Percentiles rank a stretch among this genome's conserved stretches.
These are phyloP conservation scores for Aspergillus sp. DNA, from an alignment of 2,329 filamentous ascomycete genomes.

Conservation along the genomic window DNA sequence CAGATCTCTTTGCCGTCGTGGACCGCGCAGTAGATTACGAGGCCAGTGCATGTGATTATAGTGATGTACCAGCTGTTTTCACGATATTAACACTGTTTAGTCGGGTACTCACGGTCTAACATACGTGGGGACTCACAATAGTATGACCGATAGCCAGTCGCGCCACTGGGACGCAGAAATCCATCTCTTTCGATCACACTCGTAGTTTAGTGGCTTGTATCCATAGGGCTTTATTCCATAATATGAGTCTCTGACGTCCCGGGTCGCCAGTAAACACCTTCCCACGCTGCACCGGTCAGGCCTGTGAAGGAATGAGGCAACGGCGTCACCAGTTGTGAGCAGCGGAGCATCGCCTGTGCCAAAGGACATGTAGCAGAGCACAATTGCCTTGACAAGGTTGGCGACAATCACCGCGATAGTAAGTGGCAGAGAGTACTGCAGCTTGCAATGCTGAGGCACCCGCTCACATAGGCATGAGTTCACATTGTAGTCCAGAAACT, in stretches of 20 bases:
- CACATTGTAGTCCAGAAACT: no score
- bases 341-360: background rate
- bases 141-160: background rate
- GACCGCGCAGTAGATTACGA: background rate
- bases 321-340: constrained; percentile 7
- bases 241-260: background rate
- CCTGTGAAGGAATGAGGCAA: constrained; percentile 1
- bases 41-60: background rate
- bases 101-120: background rate
- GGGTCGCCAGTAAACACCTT: background rate
- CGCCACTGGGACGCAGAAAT: background rate
- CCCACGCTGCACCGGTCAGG: background rate
- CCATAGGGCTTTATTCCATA: no score
- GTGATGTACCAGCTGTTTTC: background rate
- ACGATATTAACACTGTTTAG: no score
- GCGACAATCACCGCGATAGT: no score
- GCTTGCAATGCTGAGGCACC: no score
- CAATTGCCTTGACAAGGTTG: constrained; percentile 19
- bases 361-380: background rate
- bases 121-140: background rate
- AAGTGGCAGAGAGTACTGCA: no score
- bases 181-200: background rate
- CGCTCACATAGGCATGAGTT: no score
- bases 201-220: background rate
- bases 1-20: background rate